A percentile compares a stretch with the other conserved stretches of the same genome.
Evolutionary conservation across 2,329 filamentous ascomycete species (phyloP).

Genomic region (Thermochaetoides dissita): DNA sequence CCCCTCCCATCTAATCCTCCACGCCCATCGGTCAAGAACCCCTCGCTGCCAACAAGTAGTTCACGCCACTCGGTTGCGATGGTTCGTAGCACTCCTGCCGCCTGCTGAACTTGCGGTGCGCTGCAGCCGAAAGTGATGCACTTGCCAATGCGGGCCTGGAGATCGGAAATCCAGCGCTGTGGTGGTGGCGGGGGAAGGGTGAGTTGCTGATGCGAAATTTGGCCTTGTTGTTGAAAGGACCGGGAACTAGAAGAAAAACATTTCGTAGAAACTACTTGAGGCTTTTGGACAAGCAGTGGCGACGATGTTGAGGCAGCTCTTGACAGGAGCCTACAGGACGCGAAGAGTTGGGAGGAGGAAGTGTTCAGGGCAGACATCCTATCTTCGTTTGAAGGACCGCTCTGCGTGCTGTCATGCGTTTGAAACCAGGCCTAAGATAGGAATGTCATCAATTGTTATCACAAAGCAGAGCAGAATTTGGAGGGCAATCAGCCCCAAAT

Average conservation of each 20-base stretch:
- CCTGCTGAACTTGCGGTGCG: slow-evolving; percentile 41
- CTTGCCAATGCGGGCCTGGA: slow-evolving; percentile 54
- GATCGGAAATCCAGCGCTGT: slow-evolving; percentile 57
- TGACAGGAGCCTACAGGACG: too few relatives aligned
- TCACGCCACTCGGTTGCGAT: slow-evolving; percentile 56
- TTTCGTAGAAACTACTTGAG: too few relatives aligned
- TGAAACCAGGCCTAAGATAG: too few relatives aligned
- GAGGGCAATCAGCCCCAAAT: too few relatives aligned
- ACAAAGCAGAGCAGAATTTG: too few relatives aligned
- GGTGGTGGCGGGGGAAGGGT: slow-evolving; percentile 20
- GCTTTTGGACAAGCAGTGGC: too few relatives aligned
- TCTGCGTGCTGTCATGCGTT: too few relatives aligned
- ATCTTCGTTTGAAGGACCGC: too few relatives aligned
- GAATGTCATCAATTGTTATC: too few relatives aligned
- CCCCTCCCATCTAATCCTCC: slow-evolving; percentile 50
- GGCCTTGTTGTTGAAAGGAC: slow-evolving; percentile 1
- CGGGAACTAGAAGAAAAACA: slow-evolving; percentile 7
- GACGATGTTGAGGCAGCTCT: too few relatives aligned
- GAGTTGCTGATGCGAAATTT: slow-evolving; percentile 1
- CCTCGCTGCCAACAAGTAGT: slow-evolving; percentile 59
- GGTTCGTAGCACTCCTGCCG: slow-evolving; percentile 43
- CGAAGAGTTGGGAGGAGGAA: too few relatives aligned
- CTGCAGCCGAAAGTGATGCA: slow-evolving; percentile 62
- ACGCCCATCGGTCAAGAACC: slow-evolving; percentile 52
- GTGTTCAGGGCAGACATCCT: too few relatives aligned